Evolutionary conservation across 73 alveolate species (phyloP).

Genomic region (Stentor roeselii): DNA sequence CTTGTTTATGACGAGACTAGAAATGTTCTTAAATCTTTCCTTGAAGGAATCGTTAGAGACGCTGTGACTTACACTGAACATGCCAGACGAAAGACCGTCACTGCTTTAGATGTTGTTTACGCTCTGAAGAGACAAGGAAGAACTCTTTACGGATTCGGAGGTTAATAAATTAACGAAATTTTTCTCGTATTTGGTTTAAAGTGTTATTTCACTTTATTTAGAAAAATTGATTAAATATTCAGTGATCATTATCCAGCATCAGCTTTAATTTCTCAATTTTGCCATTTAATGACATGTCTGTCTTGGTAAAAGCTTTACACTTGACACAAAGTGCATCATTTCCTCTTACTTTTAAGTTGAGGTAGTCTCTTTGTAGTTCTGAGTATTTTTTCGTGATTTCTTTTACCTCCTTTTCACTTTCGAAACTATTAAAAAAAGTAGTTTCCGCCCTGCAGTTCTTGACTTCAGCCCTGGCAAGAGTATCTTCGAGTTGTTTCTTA

Average conservation of each 20-base stretch:
- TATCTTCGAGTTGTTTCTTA: not conserved
- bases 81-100: conserved; percentile 47
- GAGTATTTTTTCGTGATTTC: not conserved
- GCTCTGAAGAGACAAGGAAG: conserved; percentile 26
- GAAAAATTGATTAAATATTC: no score
- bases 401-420: no score
- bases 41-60: conserved; percentile 42
- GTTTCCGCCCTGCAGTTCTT: not conserved
- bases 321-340: not conserved
- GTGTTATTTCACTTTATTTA: no score
- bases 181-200: not conserved
- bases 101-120: conserved; percentile 51
- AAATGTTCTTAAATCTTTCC: no score
- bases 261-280: not conserved
- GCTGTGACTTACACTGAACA: conserved; percentile 49
- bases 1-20: no score
- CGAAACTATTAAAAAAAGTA: not conserved
- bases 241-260: no score
- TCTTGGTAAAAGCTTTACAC: not conserved
- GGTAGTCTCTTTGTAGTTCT: not conserved
- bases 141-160: no score
- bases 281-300: not conserved
- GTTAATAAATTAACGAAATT: not conserved
- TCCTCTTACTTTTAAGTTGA: no score
- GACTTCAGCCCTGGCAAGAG: not conserved